Conservation (phyloP, 2,329 filamentous ascomycete species). For the Ophiostoma quercus region DNA sequence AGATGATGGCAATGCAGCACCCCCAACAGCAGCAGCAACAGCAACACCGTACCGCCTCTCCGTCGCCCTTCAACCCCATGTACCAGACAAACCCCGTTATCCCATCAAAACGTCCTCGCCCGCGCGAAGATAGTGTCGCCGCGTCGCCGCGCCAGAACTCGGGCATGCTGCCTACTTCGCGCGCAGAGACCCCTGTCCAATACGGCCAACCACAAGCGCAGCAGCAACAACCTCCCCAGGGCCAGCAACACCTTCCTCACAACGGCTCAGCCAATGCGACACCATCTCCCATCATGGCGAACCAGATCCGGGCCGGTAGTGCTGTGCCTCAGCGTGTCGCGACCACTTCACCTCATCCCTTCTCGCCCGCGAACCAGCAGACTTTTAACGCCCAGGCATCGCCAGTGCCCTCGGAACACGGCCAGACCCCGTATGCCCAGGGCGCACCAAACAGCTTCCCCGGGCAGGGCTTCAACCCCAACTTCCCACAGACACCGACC, state of each 20-base stretch:
- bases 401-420: slow-evolving; percentile 64
- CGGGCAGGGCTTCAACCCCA: slow-evolving; percentile 53
- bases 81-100: slow-evolving; percentile 83
- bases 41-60: slow-evolving; percentile 64
- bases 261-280: slow-evolving; percentile 78
- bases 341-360: slow-evolving; percentile 87
- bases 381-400: slow-evolving; percentile 69
- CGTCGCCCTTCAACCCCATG: slow-evolving; percentile 61
- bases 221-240: slow-evolving; percentile 53
- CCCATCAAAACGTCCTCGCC: slow-evolving; percentile 80
- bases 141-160: slow-evolving; percentile 74
- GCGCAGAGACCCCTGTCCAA: slow-evolving; percentile 88
- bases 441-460: slow-evolving; percentile 54
- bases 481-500: slow-evolving; percentile 53
- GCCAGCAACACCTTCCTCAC: slow-evolving; percentile 71
- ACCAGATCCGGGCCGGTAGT: slow-evolving; percentile 65
- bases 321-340: slow-evolving; percentile 71
- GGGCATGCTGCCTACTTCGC: slow-evolving; percentile 70
- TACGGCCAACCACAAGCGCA: slow-evolving; percentile 44
- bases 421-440: slow-evolving; percentile 49
- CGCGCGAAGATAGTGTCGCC: slow-evolving; percentile 75
- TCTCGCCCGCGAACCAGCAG: slow-evolving; percentile 69
- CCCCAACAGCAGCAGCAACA: slow-evolving; percentile 32
- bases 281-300: slow-evolving; percentile 87
- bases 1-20: slow-evolving; percentile 60